Conservation (phyloP, 1,284 basidiomycete genomes). For the Ceratobasidium sp. region DNA sequence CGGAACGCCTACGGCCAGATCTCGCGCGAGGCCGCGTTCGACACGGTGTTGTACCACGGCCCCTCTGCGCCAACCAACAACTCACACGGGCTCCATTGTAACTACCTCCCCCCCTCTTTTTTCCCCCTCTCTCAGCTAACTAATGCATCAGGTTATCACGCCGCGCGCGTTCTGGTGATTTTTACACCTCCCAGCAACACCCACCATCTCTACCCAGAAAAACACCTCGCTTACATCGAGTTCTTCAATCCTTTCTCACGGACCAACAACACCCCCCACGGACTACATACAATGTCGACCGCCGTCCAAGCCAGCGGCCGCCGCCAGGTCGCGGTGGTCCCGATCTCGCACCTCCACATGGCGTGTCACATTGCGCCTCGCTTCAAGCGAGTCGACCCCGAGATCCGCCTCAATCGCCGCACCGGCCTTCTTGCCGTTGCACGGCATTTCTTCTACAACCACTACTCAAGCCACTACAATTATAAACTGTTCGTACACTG, state of each 20-base stretch:
- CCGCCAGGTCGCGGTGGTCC: neutral
- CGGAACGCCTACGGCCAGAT: neutral
- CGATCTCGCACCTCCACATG: neutral
- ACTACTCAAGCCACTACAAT: neutral
- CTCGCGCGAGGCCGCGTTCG: neutral
- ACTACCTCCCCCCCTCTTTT: neutral
- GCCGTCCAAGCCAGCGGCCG: neutral
- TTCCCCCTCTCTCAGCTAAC: neutral
- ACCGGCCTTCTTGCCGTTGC: neutral
- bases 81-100: neutral
- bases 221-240: slow-evolving; percentile 17
- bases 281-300: neutral
- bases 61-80: neutral
- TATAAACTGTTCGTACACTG: slow-evolving; percentile 11
- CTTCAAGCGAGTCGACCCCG: neutral
- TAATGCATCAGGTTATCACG: neutral
- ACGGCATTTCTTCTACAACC: slow-evolving; percentile 1
- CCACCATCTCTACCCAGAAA: neutral
- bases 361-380: slow-evolving; percentile 15
- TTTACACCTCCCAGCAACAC: neutral
- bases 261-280: neutral
- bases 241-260: slow-evolving; percentile 1
- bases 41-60: neutral
- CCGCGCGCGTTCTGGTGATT: neutral
- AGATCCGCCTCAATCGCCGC: neutral